These are phyloP conservation scores for Rhodotorula sp. DNA, from an alignment of 1,284 basidiomycete species.

Conservation along the genomic window DNA sequence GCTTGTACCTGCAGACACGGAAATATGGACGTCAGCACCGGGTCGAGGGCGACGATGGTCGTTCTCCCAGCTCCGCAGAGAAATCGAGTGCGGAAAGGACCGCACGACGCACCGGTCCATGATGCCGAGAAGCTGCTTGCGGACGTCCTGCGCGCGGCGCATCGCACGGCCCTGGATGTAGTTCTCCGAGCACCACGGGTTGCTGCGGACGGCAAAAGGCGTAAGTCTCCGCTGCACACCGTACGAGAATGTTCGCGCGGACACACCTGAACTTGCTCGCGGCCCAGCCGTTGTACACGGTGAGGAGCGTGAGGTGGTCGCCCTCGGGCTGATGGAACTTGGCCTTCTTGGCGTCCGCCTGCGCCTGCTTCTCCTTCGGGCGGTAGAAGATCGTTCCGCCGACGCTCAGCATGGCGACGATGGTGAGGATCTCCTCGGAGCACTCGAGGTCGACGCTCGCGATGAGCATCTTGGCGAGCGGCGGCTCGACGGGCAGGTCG, in stretches of 20 bases:
- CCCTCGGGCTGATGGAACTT: conserved; percentile 98
- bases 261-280: conserved; percentile 76
- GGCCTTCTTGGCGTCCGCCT: conserved; percentile 98
- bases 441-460: conserved; percentile 94
- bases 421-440: conserved; percentile 93
- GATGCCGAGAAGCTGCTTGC: conserved; percentile 95
- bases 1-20: conserved; percentile 69
- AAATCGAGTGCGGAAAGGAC: no score
- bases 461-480: conserved; percentile 96
- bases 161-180: conserved; percentile 97
- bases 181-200: conserved; percentile 60
- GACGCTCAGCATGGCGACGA: conserved; percentile 91
- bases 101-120: conserved; percentile 84
- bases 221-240: conserved; percentile 47
- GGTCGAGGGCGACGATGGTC: conserved; percentile 44
- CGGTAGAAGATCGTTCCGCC: conserved; percentile 97
- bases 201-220: background rate
- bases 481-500: conserved; percentile 90
- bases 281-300: conserved; percentile 99
- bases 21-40: background rate
- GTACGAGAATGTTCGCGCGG: background rate
- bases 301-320: conserved; percentile 90
- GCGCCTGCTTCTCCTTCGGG: conserved; percentile 97
- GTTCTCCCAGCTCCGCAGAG: no score
- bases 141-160: conserved; percentile 94